Evolutionary conservation across 805 yeast genomes (phyloP).

Genomic region (Kregervanrija fluxuum): DNA sequence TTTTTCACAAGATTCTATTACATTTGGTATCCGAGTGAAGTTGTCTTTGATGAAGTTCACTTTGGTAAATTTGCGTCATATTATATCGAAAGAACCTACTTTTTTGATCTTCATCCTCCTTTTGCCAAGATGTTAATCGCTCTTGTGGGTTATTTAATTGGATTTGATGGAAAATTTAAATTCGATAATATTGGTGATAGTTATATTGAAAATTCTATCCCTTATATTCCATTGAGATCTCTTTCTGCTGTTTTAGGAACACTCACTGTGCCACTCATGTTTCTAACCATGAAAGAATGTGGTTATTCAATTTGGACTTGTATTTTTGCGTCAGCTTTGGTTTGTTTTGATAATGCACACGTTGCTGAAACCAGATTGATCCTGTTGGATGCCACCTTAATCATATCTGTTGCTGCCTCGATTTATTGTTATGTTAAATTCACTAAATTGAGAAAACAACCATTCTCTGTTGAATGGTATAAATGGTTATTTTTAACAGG

Average conservation of each 20-base stretch:
- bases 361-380: slow-evolving; percentile 86
- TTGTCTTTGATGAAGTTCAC: slow-evolving; percentile 83
- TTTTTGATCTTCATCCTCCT: slow-evolving; percentile 97
- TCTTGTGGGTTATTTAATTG: slow-evolving; percentile 77
- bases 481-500: slow-evolving; percentile 84
- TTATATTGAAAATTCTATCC: slow-evolving; percentile 72
- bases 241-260: slow-evolving; percentile 78
- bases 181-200: slow-evolving; percentile 85
- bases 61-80: slow-evolving; percentile 82
- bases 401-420: slow-evolving; percentile 75
- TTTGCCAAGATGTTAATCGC: slow-evolving; percentile 93
- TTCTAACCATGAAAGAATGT: slow-evolving; percentile 77
- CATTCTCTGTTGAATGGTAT: slow-evolving; percentile 78
- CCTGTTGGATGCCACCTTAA: slow-evolving; percentile 83
- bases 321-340: slow-evolving; percentile 65
- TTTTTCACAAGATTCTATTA: slow-evolving; percentile 51
- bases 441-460: slow-evolving; percentile 55
- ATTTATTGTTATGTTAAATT: slow-evolving; percentile 74
- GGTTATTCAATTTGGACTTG: slow-evolving; percentile 75
- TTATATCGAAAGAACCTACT: slow-evolving; percentile 83
- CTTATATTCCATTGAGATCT: slow-evolving; percentile 77
- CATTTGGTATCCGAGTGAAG: slow-evolving; percentile 61
- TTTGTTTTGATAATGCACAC: slow-evolving; percentile 85
- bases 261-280: slow-evolving; percentile 75
- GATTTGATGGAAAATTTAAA: slow-evolving; percentile 88